Percentiles rank a stretch among this genome's conserved stretches.
Conservation (phyloP, 2,329 filamentous ascomycete species). For the Fusarium mexicanum region DNA sequence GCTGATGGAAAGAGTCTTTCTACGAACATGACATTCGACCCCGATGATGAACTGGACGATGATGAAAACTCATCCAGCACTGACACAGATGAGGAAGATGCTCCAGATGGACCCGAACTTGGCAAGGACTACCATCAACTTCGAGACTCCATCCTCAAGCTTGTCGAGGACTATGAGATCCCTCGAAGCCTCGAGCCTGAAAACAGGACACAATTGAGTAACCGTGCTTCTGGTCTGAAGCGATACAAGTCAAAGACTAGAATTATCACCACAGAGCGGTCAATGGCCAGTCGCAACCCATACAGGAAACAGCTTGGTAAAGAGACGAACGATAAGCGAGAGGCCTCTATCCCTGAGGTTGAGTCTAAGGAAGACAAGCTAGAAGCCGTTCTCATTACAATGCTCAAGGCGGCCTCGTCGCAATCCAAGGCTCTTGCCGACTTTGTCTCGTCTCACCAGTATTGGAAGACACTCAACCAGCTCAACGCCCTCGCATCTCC, state of each 20-base stretch:
- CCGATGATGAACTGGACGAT: slow-evolving; percentile 72
- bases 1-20: slow-evolving; percentile 75
- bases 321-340: slow-evolving; percentile 16
- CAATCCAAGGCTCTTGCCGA: slow-evolving; percentile 83
- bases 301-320: slow-evolving; percentile 55
- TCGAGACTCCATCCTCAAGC: slow-evolving; percentile 80
- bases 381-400: slow-evolving; percentile 70
- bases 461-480: slow-evolving; percentile 84
- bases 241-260: slow-evolving; percentile 69
- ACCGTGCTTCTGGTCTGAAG: slow-evolving; percentile 70
- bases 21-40: slow-evolving; percentile 77
- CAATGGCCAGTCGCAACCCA: slow-evolving; percentile 67
- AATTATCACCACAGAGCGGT: slow-evolving; percentile 61
- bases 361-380: slow-evolving; percentile 51
- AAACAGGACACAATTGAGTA: slow-evolving; percentile 73
- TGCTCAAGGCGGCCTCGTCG: slow-evolving; percentile 79
- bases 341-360: slow-evolving; percentile 7
- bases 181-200: slow-evolving; percentile 72
- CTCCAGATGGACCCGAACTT: slow-evolving; percentile 68
- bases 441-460: slow-evolving; percentile 84
- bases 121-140: slow-evolving; percentile 84
- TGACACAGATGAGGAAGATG: slow-evolving; percentile 70
- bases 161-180: slow-evolving; percentile 85
- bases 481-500: slow-evolving; percentile 70
- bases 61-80: slow-evolving; percentile 70